These are phyloP conservation scores for Nicotiana sylvestris DNA, from an alignment of 257 asterid genomes.

Conservation along the genomic window DNA sequence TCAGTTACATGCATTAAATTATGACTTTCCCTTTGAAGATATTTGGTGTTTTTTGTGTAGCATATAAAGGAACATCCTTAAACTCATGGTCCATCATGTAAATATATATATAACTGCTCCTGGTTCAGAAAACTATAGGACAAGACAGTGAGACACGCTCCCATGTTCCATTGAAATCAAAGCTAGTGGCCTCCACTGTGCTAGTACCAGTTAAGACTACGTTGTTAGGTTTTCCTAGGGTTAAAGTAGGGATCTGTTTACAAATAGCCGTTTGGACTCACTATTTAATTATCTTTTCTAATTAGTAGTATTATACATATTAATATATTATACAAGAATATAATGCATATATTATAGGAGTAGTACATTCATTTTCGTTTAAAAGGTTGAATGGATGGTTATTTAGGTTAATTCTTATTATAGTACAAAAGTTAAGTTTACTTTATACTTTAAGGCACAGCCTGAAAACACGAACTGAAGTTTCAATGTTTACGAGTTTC, in stretches of 20 bases:
- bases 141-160: not conserved
- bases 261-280: too few relatives aligned
- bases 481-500: not conserved
- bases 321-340: too few relatives aligned
- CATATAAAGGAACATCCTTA: not conserved
- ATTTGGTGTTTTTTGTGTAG: not conserved
- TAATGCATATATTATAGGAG: too few relatives aligned
- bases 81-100: not conserved
- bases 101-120: not conserved
- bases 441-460: not conserved
- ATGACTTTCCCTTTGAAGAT: not conserved
- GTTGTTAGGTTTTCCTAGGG: not conserved
- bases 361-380: too few relatives aligned
- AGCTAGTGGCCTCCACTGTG: not conserved
- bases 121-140: not conserved
- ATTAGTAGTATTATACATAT: too few relatives aligned
- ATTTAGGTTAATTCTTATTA: not conserved
- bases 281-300: too few relatives aligned
- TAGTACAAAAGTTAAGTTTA: not conserved
- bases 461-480: not conserved
- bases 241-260: too few relatives aligned
- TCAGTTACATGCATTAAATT: not conserved
- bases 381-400: too few relatives aligned
- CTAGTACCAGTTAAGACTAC: not conserved
- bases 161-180: not conserved